Percentiles rank a stretch among this genome's conserved stretches.
These are phyloP conservation scores for Salvia splendens DNA, from an alignment of 257 asterid genomes.

Conservation along the genomic window DNA sequence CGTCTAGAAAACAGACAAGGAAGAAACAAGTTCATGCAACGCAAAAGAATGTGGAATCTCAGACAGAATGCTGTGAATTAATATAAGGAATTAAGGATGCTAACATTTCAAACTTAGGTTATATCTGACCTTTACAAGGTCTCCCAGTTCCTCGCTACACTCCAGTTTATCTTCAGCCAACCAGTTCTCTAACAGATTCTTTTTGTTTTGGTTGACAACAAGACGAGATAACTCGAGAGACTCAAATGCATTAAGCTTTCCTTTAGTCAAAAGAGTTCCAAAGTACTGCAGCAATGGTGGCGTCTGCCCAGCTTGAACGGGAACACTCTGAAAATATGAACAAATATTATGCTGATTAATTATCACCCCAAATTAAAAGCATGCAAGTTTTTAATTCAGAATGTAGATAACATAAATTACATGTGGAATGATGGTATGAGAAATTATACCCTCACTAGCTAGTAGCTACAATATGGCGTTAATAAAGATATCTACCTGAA, in stretches of 20 bases:
- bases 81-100: neutral
- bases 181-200: slow-evolving; percentile 97
- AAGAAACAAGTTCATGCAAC: slow-evolving; percentile 13
- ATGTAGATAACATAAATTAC: slow-evolving; percentile 8
- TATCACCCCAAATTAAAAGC: slow-evolving; percentile 5
- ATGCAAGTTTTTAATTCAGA: slow-evolving; percentile 11
- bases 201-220: slow-evolving; percentile 97
- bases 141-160: slow-evolving; percentile 99
- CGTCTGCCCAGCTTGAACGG: slow-evolving; percentile 99
- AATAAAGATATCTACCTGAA: slow-evolving; percentile 62
- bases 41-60: slow-evolving; percentile 20
- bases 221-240: slow-evolving; percentile 95
- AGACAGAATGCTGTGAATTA: neutral
- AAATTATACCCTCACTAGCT: slow-evolving; percentile 8
- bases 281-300: slow-evolving; percentile 97
- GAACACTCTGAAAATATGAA: slow-evolving; percentile 77
- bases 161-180: slow-evolving; percentile 39
- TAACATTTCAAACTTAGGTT: slow-evolving; percentile 25
- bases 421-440: neutral
- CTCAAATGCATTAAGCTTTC: slow-evolving; percentile 95
- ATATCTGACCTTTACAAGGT: slow-evolving; percentile 86
- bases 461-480: neutral
- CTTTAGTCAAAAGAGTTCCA: slow-evolving; percentile 91
- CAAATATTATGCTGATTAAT: slow-evolving; percentile 14
- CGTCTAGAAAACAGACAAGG: slow-evolving; percentile 56